These are phyloP conservation scores for Paramyrothecium sp. DNA, from an alignment of 2,329 filamentous ascomycete genomes.

Conservation along the genomic window DNA sequence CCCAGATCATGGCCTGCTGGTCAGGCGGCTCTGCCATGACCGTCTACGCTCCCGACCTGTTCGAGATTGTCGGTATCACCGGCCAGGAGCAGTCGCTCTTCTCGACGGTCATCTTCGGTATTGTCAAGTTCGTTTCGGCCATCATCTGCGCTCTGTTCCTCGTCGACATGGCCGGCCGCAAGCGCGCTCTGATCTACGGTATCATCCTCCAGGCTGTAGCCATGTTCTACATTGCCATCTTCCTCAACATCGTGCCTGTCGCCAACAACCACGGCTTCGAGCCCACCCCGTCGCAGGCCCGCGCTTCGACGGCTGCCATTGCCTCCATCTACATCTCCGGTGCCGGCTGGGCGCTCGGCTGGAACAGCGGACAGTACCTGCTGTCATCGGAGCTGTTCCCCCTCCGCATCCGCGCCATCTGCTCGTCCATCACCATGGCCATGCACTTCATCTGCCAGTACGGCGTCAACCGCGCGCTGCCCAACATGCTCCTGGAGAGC, in stretches of 20 bases:
- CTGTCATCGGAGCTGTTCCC: constrained; percentile 19
- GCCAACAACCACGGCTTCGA: constrained; percentile 11
- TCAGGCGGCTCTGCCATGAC: constrained; percentile 16
- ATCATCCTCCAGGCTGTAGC: constrained; percentile 19
- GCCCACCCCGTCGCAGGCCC: constrained; percentile 2
- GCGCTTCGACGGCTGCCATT: constrained; percentile 4
- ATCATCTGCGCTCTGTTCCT: constrained; percentile 27
- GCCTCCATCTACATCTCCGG: constrained; percentile 17
- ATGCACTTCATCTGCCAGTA: constrained; percentile 17
- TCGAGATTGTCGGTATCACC: constrained; percentile 15
- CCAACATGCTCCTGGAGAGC: constrained; percentile 15
- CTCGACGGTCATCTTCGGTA: constrained; percentile 19
- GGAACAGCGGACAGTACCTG: constrained; percentile 16
- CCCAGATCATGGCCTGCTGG: constrained; percentile 15
- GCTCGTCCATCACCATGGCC: constrained; percentile 13
- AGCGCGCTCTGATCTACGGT: constrained; percentile 22
- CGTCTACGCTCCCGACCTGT: constrained; percentile 18
- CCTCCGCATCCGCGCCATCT: constrained; percentile 15
- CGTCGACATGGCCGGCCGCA: constrained; percentile 25
- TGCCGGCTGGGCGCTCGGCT: constrained; percentile 16
- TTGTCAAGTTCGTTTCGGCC: constrained; percentile 19
- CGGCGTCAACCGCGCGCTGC: constrained; percentile 11
- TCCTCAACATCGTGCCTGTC: constrained; percentile 13
- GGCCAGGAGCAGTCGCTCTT: constrained; percentile 16
- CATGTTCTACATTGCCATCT: constrained; percentile 26